Evolutionary conservation across 225 moss, liverwort and hornwort species (phyloP).

Genomic region (Thuidium tamariscinum): DNA sequence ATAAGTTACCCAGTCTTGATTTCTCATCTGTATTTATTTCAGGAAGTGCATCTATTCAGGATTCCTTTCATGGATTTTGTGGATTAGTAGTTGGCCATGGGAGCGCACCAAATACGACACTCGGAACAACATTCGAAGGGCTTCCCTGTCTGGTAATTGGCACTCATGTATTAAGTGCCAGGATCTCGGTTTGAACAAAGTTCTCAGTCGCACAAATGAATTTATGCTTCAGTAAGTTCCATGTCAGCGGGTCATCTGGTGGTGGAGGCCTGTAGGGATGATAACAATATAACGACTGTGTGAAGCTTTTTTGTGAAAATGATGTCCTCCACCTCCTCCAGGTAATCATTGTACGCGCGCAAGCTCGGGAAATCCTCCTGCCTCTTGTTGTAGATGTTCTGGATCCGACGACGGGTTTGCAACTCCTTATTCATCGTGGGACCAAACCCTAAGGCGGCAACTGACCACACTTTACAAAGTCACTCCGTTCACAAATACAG

Average conservation of each 20-base stretch:
- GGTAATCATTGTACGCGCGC: slow-evolving; percentile 80
- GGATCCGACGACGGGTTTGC: slow-evolving; percentile 62
- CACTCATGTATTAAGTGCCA: too few relatives aligned
- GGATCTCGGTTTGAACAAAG: neutral
- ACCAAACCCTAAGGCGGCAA: neutral
- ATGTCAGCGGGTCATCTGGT: too few relatives aligned
- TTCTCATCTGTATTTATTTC: too few relatives aligned
- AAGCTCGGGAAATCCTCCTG: slow-evolving; percentile 75
- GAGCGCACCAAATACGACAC: too few relatives aligned
- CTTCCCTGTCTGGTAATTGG: too few relatives aligned
- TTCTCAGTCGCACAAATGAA: neutral
- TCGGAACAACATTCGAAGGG: too few relatives aligned
- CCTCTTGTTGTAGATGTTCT: slow-evolving; percentile 73
- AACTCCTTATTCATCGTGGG: slow-evolving; percentile 73
- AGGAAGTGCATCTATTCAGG: too few relatives aligned
- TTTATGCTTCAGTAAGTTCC: neutral
- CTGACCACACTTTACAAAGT: neutral
- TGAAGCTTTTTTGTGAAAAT: slow-evolving; percentile 6
- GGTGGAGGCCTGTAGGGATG: neutral
- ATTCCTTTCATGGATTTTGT: too few relatives aligned
- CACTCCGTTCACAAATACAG: neutral
- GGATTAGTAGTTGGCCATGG: too few relatives aligned
- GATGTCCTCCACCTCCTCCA: slow-evolving; percentile 79
- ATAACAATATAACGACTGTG: neutral
- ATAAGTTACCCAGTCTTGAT: too few relatives aligned